Evolutionary conservation across 139 green algal genomes (phyloP), one percentile per base, ranked within the genome.

Genomic region (Coelastrella sp.): DNA sequence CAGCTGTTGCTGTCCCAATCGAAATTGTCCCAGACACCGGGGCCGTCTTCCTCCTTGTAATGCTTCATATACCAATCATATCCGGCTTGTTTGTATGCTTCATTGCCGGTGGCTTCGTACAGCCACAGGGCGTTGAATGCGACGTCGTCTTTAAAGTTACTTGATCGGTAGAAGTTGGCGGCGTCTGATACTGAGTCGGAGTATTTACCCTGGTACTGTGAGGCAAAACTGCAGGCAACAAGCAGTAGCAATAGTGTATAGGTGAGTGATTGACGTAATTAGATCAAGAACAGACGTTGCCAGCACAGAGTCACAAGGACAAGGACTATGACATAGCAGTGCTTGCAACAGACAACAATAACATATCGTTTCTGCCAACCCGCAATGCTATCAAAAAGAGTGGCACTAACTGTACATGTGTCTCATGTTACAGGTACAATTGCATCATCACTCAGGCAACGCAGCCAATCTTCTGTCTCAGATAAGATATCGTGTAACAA

Each of bases 1-100:
- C 88, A 91, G 68, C 65, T 76, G 56, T 87, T 82, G 79, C 64
- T 75, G 80, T 91, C 88, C 88, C 88, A 91, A 14, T 87, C 88
- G 20, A 61, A 87, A 66, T 82, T 82, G 57, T 88, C 73, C 88
- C 88, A 91, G 3, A 83, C 71, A 80, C 88, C 79, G 5, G 19
- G 8, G 10, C 88, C 88, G 32, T 90, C 73, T 71, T 91, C 88
- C 8, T 75, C 17, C 10, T 83, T 60, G 73, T 65, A 85, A 32
- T 90, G 86, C 86, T 90, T 86, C 77, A 85, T 71, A 76, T 86
- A 90, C 7, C 22, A 80, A 60, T 76, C 86, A 56, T 86, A 85
- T 19, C 58, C 86, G 16, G 75, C 75, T 19, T 74, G 32, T 23
- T 91, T 91, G 88, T 91, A 90, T 7, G 23, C 20, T 3, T 60